These are phyloP conservation scores for Hyparrhenia diplandra DNA, from an alignment of 176 grass and related monocot species.

Conservation along the genomic window DNA sequence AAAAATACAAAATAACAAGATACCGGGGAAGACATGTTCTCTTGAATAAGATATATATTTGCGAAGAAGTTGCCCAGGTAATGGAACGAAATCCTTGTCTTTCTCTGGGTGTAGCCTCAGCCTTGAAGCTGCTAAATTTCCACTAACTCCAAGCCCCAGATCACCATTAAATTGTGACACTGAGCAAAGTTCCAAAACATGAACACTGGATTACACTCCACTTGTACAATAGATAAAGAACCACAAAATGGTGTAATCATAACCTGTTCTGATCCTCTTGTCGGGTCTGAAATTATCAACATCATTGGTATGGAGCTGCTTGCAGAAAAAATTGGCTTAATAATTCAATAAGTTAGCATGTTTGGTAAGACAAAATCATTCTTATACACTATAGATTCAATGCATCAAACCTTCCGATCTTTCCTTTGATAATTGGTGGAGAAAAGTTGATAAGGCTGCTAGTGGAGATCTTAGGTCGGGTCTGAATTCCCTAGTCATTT, in stretches of 20 bases:
- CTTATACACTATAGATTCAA: too few relatives aligned
- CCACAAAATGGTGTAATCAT: not conserved
- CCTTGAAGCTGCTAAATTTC: slow-evolving; percentile 49
- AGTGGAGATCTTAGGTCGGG: too few relatives aligned
- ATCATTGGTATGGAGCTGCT: slow-evolving; percentile 67
- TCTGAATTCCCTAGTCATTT: too few relatives aligned
- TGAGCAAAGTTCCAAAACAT: slow-evolving; percentile 36
- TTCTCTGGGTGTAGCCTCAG: slow-evolving; percentile 67
- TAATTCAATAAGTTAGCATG: not conserved
- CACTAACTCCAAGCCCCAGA: slow-evolving; percentile 15
- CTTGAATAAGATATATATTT: slow-evolving; percentile 94
- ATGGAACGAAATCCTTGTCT: slow-evolving; percentile 65
- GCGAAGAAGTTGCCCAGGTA: slow-evolving; percentile 58
- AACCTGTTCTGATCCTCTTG: slow-evolving; percentile 69
- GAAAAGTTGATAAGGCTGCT: too few relatives aligned
- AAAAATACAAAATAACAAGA: slow-evolving; percentile 4
- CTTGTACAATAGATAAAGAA: slow-evolving; percentile 14
- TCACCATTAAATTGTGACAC: slow-evolving; percentile 16
- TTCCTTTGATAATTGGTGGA: too few relatives aligned
- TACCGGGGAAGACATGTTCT: slow-evolving; percentile 61
- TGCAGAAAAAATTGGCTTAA: slow-evolving; percentile 36
- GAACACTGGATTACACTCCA: slow-evolving; percentile 4
- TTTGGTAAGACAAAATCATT: not conserved
- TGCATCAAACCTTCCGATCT: too few relatives aligned
- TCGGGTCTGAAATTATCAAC: slow-evolving; percentile 13